These are phyloP conservation scores for Epichloe gansuensis DNA, from an alignment of 2,329 filamentous ascomycete genomes.

Conservation along the genomic window DNA sequence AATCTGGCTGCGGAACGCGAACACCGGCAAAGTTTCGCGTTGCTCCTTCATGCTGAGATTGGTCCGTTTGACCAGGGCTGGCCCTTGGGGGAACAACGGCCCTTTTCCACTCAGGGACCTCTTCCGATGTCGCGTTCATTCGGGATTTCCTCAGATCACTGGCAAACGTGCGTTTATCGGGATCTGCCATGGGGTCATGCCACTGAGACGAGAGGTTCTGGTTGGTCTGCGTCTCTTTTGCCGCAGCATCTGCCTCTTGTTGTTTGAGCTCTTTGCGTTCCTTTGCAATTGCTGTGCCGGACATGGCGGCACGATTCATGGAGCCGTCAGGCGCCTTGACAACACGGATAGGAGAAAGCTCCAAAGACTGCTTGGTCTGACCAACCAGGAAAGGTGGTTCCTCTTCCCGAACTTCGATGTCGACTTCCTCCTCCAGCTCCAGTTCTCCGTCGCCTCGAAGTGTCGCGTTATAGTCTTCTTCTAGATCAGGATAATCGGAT, in stretches of 20 bases:
- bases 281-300: conserved; percentile 76
- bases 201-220: conserved; percentile 83
- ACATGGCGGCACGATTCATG: conserved; percentile 91
- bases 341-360: conserved; percentile 88
- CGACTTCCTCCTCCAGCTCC: conserved; percentile 90
- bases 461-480: conserved; percentile 86
- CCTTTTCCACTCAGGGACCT: conserved; percentile 86
- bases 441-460: conserved; percentile 76
- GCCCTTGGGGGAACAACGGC: conserved; percentile 63
- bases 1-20: conserved; percentile 73
- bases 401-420: conserved; percentile 93
- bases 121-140: conserved; percentile 47
- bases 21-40: conserved; percentile 80
- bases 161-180: conserved; percentile 79
- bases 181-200: conserved; percentile 91
- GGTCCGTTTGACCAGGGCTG: conserved; percentile 77
- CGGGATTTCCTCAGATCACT: conserved; percentile 66
- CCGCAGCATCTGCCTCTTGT: conserved; percentile 68
- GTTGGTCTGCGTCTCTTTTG: conserved; percentile 56
- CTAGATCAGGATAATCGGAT: conserved; percentile 85
- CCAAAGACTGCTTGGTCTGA: conserved; percentile 91
- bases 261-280: conserved; percentile 82
- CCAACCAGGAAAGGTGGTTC: conserved; percentile 92
- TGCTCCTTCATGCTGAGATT: conserved; percentile 92
- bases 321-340: conserved; percentile 98